Percentiles rank a stretch among this genome's conserved stretches.
phyloP scores from a whole-genome alignment of 306 rosid species.

The Comarum palustre region DNA sequence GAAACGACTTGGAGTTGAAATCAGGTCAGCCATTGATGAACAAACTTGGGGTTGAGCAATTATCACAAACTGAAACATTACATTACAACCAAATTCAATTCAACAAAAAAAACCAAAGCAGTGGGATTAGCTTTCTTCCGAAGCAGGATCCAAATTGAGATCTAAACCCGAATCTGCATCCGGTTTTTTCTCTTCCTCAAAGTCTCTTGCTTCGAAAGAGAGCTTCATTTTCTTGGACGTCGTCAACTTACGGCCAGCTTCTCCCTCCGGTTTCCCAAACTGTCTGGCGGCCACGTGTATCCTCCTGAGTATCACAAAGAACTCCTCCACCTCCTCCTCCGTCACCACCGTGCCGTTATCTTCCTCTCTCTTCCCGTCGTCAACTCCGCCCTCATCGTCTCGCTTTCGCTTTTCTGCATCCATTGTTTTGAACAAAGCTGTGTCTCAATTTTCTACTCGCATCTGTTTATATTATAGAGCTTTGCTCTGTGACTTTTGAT shows the following conservation, averaged over 20 bases:
- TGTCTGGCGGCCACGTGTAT: constrained; percentile 41
- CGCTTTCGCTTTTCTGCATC: constrained; percentile 38
- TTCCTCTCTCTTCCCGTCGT: constrained; percentile 7
- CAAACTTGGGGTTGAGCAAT: background rate
- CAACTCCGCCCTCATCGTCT: background rate
- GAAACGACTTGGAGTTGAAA: background rate
- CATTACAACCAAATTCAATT: background rate
- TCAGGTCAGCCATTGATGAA: background rate
- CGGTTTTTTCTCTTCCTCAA: constrained; percentile 7
- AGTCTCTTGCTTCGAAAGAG: constrained; percentile 16
- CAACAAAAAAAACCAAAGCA: background rate
- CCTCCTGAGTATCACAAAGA: constrained; percentile 45
- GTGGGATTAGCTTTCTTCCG: background rate
- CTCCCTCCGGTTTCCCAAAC: constrained; percentile 26
- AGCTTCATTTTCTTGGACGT: constrained; percentile 20
- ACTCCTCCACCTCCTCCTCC: constrained; percentile 55
- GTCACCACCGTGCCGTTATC: constrained; percentile 6
- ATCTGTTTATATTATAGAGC: background rate
- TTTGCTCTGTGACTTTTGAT: background rate
- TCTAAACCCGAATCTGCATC: constrained; percentile 25
- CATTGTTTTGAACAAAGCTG: constrained; percentile 3
- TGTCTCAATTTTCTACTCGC: background rate
- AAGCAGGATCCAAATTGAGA: constrained; percentile 30
- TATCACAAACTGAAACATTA: background rate
- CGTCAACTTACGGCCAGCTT: constrained; percentile 19